A percentile compares a stretch with the other conserved stretches of the same genome.
Evolutionary conservation across 176 grass and related monocot species (phyloP).

Genomic region (Musa beccarii): DNA sequence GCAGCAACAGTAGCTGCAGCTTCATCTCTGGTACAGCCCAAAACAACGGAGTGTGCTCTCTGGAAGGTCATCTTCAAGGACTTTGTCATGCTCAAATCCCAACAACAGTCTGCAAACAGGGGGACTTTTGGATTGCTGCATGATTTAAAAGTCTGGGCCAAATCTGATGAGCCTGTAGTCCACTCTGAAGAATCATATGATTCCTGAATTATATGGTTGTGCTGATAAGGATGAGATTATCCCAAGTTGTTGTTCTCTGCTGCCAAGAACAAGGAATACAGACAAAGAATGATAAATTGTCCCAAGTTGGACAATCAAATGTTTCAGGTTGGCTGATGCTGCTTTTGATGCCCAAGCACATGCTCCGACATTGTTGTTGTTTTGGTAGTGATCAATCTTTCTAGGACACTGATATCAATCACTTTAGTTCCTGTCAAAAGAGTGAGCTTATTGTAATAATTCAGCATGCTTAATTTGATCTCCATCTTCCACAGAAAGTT

Average conservation of each 20-base stretch:
- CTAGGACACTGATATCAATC: background rate
- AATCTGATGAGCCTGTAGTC: background rate
- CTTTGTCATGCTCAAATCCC: conserved; percentile 4
- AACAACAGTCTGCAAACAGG: background rate
- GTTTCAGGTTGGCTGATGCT: background rate
- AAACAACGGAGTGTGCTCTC: background rate
- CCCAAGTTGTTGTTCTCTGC: background rate
- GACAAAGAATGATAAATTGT: background rate
- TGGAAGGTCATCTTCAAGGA: background rate
- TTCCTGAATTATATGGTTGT: background rate
- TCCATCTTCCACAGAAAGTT: background rate
- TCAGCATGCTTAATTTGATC: background rate
- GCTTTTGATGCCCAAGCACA: conserved; percentile 6
- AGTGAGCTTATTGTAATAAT: background rate
- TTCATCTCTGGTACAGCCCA: background rate
- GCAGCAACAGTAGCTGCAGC: background rate
- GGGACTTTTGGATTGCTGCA: background rate
- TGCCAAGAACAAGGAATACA: background rate
- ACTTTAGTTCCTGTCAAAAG: background rate
- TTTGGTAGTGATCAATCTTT: background rate
- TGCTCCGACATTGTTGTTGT: background rate
- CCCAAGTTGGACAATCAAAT: background rate
- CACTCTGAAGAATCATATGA: background rate
- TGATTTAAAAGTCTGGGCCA: background rate
- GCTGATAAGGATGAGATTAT: background rate